Evolutionary conservation across 768 basidiomycete genomes (phyloP).

Genomic region (Termitomyces bulborhizus): DNA sequence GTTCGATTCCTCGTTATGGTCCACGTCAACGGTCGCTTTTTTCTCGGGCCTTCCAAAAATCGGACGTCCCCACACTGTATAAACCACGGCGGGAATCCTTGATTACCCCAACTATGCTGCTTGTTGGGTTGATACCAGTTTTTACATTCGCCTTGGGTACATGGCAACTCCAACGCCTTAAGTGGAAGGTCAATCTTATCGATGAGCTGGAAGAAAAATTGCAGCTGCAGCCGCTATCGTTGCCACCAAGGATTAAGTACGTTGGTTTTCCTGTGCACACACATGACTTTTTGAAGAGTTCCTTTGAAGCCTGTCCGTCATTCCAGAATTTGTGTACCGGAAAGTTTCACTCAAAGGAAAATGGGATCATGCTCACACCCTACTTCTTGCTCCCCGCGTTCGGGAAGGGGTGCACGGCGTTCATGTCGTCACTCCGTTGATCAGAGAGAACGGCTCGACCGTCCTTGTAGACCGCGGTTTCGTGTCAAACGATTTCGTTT

Average conservation of each 20-base stretch:
- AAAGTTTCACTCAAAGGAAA: conserved; percentile 73
- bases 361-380: conserved; percentile 74
- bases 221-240: conserved; percentile 63
- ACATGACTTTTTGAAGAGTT: conserved; percentile 13
- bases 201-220: conserved; percentile 92
- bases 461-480: conserved; percentile 93
- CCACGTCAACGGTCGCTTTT: conserved; percentile 4
- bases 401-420: conserved; percentile 85
- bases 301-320: conserved; percentile 46
- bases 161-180: conserved; percentile 90
- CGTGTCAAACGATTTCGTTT: conserved; percentile 49
- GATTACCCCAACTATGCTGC: conserved; percentile 63
- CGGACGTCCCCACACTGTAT: conserved; percentile 43
- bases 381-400: conserved; percentile 83
- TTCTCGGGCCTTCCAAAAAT: conserved; percentile 9
- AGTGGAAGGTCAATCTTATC: conserved; percentile 94
- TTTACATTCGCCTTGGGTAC: conserved; percentile 86
- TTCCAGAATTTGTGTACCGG: conserved; percentile 88
- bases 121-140: conserved; percentile 82
- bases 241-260: conserved; percentile 88
- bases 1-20: neutral
- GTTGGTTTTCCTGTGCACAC: conserved; percentile 15
- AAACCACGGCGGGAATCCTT: conserved; percentile 53
- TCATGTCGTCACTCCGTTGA: conserved; percentile 82
- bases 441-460: conserved; percentile 74